Evolutionary conservation across 129 eudicot species (phyloP).

Genomic region (Arctium minus): DNA sequence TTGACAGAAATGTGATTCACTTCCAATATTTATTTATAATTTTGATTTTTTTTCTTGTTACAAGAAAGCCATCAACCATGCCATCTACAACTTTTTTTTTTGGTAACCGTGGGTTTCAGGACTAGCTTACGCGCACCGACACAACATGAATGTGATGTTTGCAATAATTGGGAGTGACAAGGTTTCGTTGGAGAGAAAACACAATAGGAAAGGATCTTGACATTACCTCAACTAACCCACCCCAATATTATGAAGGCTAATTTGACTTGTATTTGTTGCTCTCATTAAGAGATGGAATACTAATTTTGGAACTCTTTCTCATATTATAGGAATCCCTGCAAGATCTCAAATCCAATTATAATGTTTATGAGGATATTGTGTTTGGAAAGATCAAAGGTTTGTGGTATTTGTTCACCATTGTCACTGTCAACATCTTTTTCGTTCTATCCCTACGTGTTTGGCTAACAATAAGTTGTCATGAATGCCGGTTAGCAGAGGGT

Average conservation of each 20-base stretch:
- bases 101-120: too few relatives aligned
- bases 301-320: slow-evolving; percentile 5
- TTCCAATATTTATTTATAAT: background rate
- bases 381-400: slow-evolving; percentile 83
- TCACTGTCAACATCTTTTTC: background rate
- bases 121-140: background rate
- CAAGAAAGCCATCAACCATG: background rate
- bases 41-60: background rate
- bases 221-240: background rate
- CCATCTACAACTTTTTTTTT: background rate
- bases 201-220: background rate
- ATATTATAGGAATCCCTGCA: slow-evolving; percentile 60
- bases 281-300: background rate
- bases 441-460: background rate
- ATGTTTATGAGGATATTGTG: slow-evolving; percentile 57
- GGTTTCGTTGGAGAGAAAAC: background rate
- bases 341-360: slow-evolving; percentile 62
- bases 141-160: background rate
- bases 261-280: background rate
- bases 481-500: slow-evolving; percentile 62
- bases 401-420: background rate
- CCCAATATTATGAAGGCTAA: background rate
- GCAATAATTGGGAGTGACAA: background rate
- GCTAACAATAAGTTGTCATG: slow-evolving; percentile 5
- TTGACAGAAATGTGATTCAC: background rate